These are phyloP conservation scores for Ramularia collo-cygni DNA, from an alignment of 2,329 filamentous ascomycete genomes.

Conservation along the genomic window DNA sequence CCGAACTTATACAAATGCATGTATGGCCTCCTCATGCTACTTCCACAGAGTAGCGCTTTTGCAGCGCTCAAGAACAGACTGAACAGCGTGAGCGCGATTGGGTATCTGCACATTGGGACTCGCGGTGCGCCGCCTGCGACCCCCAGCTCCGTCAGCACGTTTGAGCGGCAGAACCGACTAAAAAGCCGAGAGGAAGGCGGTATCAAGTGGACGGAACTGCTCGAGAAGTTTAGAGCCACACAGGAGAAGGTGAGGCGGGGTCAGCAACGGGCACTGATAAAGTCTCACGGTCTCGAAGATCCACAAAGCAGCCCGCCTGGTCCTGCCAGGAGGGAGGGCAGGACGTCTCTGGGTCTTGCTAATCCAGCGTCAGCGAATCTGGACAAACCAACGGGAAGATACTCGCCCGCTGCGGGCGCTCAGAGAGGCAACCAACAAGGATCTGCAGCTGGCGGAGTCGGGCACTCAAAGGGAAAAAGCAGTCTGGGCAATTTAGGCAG, in stretches of 20 bases:
- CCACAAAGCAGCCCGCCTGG: conserved; percentile 10
- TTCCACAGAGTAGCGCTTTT: conserved; percentile 97
- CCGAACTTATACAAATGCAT: conserved; percentile 87
- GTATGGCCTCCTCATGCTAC: conserved; percentile 92
- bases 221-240: conserved; percentile 89
- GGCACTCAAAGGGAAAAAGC: conserved; percentile 29
- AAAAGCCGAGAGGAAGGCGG: conserved; percentile 60
- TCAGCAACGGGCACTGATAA: conserved; percentile 40
- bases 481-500: conserved; percentile 40
- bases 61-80: conserved; percentile 92
- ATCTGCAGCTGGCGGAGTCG: conserved; percentile 7
- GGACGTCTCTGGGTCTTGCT: conserved; percentile 2
- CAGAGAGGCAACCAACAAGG: conserved; percentile 14
- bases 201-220: conserved; percentile 84
- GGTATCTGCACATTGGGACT: conserved; percentile 70
- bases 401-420: conserved; percentile 8
- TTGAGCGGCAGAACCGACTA: conserved; percentile 60
- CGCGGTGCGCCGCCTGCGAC: conserved; percentile 24
- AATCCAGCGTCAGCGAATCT: not conserved
- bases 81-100: conserved; percentile 95
- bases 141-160: conserved; percentile 33
- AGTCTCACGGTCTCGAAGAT: conserved; percentile 20
- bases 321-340: conserved; percentile 16
- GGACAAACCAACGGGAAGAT: conserved; percentile 6
- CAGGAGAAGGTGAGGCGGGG: conserved; percentile 76